Base-by-base conservation (phyloP, 805 yeast species). In the Candida multigemmis region DNA sequence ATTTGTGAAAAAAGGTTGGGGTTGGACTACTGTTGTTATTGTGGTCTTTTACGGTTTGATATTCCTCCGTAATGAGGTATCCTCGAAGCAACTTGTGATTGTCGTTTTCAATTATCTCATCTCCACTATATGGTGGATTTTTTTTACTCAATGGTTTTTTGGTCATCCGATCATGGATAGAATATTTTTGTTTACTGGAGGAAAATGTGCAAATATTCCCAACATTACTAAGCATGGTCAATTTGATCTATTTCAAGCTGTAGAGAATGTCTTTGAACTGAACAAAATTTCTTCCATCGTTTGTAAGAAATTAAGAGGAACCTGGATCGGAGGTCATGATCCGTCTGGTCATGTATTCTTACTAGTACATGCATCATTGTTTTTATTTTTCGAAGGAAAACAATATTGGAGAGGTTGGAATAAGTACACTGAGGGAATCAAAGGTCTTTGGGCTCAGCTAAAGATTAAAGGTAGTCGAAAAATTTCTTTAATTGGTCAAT, bases 311-410 rank as follows among this genome's bases (percentile, higher is more conserved):
- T 32, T 58, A 70, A 91, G 48, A 52, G 91, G 48, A 27, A 46
- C 34, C 16, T 69, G 43, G 85, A 76, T 26, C 79, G 97, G 95
- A 1, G 98, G 98, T 0, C 95, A 85, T 46, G 98, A 91, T 56
- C 95, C 97, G 4, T 78, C 89, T 34, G 98, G 98, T 0, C 98
- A 91, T 47, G 78, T 84, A 1, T 91, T 87, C 41, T 49, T 91
- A 22, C 56, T 89, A 23, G 67, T 78, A 4, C 80, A 78, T 32
- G 65, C 83, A 6, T 68, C 78, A 16, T 46, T 78, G 30, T 69
- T 80, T 31, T 44, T 89, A 37, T 60, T 81, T 44, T 73, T 74
- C 30, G 96, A 87, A 46, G 46, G 72, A 6, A 33, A 62, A 13
- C 74, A 34, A 24, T 50, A 40, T 41, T 62, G 53, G 56, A 36